These are phyloP conservation scores for Oryza brachyantha DNA, from an alignment of 176 grass and related monocot genomes.

Conservation along the genomic window DNA sequence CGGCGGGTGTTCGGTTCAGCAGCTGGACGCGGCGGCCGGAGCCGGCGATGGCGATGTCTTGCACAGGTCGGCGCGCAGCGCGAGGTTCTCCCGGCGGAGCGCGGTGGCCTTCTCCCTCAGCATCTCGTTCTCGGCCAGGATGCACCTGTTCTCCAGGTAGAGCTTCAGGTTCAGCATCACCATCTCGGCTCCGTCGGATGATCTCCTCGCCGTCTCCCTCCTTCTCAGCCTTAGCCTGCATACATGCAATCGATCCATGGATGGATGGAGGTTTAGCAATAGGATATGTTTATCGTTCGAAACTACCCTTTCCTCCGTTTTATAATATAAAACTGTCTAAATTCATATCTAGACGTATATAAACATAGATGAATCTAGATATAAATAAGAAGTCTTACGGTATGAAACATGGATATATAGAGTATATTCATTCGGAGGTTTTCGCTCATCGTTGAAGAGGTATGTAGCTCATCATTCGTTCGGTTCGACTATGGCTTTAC, in stretches of 20 bases:
- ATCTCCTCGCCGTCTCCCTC: slow-evolving; percentile 8
- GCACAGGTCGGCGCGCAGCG: slow-evolving; percentile 28
- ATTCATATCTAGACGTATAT: too few species aligned
- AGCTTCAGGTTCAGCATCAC: slow-evolving; percentile 63
- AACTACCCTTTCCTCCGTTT: too few species aligned
- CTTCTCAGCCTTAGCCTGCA: slow-evolving; percentile 33
- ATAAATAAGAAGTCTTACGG: too few species aligned
- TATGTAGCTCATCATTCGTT: too few species aligned
- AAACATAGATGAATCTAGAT: too few species aligned
- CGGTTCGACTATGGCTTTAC: background rate
- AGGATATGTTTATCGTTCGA: background rate
- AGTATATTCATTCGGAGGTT: background rate
- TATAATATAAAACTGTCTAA: too few species aligned
- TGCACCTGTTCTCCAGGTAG: slow-evolving; percentile 60
- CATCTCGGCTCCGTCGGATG: slow-evolving; percentile 28
- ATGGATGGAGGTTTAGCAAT: background rate
- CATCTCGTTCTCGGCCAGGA: slow-evolving; percentile 55
- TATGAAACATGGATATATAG: too few species aligned
- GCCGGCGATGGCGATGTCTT: background rate
- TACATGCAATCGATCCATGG: background rate
- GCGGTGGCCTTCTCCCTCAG: slow-evolving; percentile 43
- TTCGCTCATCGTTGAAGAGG: too few species aligned
- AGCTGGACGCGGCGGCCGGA: background rate
- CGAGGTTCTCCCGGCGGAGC: slow-evolving; percentile 49
- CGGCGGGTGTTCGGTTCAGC: background rate